Percentiles rank a stretch among this genome's conserved stretches.
Conservation (phyloP, 176 grass and related monocot genomes). For the Typha latifolia region DNA sequence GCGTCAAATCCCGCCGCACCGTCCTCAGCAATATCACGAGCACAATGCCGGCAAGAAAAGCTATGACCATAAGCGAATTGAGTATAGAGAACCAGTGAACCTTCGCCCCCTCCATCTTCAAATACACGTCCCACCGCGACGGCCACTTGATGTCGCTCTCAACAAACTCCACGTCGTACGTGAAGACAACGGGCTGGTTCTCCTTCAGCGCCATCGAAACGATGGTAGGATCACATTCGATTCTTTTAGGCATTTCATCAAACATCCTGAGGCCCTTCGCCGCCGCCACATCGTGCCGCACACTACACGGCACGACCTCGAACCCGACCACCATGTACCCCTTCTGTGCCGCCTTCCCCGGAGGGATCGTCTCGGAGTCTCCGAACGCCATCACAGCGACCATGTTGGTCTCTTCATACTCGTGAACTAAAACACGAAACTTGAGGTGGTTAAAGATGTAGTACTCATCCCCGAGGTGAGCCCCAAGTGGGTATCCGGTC, state of each 20-base stretch:
- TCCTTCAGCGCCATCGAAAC: conserved; percentile 34
- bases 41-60: conserved; percentile 49
- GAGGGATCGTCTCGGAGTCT: conserved; percentile 31
- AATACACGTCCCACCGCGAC: conserved; percentile 63
- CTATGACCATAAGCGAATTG: conserved; percentile 48
- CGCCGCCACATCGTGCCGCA: conserved; percentile 25
- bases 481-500: conserved; percentile 47
- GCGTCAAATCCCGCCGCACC: conserved; percentile 50
- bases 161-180: conserved; percentile 44
- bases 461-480: conserved; percentile 34
- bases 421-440: conserved; percentile 51
- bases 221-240: conserved; percentile 27
- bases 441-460: conserved; percentile 63
- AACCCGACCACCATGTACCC: conserved; percentile 63
- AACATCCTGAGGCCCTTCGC: conserved; percentile 27
- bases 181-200: conserved; percentile 32
- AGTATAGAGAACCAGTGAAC: conserved; percentile 81
- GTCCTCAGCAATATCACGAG: conserved; percentile 59
- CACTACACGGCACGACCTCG: conserved; percentile 57
- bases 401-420: conserved; percentile 28
- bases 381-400: conserved; percentile 7
- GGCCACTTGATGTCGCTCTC: conserved; percentile 48
- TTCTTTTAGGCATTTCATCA: conserved; percentile 30
- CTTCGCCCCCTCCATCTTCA: conserved; percentile 47
- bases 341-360: conserved; percentile 2